phyloP scores from a whole-genome alignment of 176 grass and related monocot species.

The Olyra latifolia region DNA sequence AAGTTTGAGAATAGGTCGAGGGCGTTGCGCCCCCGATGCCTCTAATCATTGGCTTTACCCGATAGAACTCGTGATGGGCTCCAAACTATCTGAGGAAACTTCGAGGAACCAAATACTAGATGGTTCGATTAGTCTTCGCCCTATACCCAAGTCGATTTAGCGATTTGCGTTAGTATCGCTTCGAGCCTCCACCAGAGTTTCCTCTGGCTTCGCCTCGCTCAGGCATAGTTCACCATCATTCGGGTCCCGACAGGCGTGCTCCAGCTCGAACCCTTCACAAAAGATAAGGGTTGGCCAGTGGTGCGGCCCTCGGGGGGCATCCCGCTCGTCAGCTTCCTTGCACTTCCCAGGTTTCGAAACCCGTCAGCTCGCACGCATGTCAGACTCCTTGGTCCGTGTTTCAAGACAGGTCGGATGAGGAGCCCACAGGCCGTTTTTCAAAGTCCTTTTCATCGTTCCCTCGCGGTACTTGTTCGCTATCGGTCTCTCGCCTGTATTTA shows the following conservation, averaged over 20 bases:
- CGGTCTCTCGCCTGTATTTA: conserved; percentile 51
- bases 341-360: too few species aligned
- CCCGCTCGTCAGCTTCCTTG: too few species aligned
- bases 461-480: conserved; percentile 63
- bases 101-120: too few species aligned
- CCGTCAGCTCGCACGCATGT: conserved; percentile 52
- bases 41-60: conserved; percentile 36
- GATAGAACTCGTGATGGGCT: conserved; percentile 23
- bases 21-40: not conserved
- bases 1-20: too few species aligned
- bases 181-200: conserved; percentile 80
- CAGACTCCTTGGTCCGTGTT: conserved; percentile 87
- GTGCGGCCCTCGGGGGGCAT: conserved; percentile 2
- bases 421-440: conserved; percentile 31
- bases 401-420: conserved; percentile 57
- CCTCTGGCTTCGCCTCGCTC: conserved; percentile 56
- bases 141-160: too few species aligned
- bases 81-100: too few species aligned
- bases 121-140: too few species aligned
- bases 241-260: too few species aligned
- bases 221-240: conserved; percentile 39
- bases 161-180: too few species aligned
- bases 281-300: conserved; percentile 63
- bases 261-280: conserved; percentile 70
- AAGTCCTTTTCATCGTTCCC: conserved; percentile 80